Evolutionary conservation across 225 moss, liverwort and hornwort species (phyloP), one percentile per base, ranked within the genome.

Genomic region (Marchantia paleacea): DNA sequence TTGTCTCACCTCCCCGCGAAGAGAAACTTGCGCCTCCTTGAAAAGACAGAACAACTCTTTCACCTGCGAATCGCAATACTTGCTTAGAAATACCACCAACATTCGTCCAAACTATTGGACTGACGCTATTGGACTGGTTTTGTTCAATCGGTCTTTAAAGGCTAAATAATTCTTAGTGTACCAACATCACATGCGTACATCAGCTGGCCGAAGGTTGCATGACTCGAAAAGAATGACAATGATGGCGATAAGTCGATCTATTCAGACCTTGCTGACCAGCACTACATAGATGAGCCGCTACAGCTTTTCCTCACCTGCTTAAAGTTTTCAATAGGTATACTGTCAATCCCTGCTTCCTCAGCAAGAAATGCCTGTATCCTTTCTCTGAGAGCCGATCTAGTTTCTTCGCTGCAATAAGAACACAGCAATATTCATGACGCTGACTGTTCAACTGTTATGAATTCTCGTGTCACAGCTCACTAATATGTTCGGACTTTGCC

Each of bases 31-130:
- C 3, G 95, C 92, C 81, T 97, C 95, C 82, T 97, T 93, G 50
- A 97, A 97, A 26, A 93, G 81, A 67, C 87, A 90, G 78, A 95
- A 97, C 22, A 93, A 54, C 68, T 93, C 97, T 83, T 93, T 97
- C 66, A 97, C 97, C 97, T 97, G 80, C 1, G 68, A 55, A 1
- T 61, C 14, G 71, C 30, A 67, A 22, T 68, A 11, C 39, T 13
- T 39, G 10, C 64, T 67, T 12, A 61, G 26, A 76, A 49, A 30
- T 6, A 64, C 29, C n/a, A 39, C 39, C 39, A 5, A 39, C 39
- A 39, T 51, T 12, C 39, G 14, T 39, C 8, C 28, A 64, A 25
- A 66, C 66, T n/a, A n/a, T n/a, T n/a, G n/a, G n/a, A n/a, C n/a
- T 12, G 14, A 19, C 2, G 3, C 19, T 1, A 13, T 57, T 9